Conservation (phyloP, 140 eudicot species). For the Senecio squalidus region DNA sequence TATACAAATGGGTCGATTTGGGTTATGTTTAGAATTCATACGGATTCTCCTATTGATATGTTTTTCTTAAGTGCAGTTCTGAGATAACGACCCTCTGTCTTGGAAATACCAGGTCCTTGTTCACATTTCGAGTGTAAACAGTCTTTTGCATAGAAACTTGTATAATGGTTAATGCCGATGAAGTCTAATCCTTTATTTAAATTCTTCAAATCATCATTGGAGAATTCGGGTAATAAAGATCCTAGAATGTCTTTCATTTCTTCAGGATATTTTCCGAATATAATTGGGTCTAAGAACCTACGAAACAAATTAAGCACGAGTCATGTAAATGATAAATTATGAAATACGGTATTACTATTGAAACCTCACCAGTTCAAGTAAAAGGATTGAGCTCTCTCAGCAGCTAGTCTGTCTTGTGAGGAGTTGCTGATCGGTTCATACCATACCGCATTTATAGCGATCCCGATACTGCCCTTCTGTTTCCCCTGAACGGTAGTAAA, state of each 20-base stretch:
- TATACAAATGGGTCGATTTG: too few relatives aligned
- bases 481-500: slow-evolving; percentile 28
- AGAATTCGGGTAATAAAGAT: slow-evolving; percentile 44
- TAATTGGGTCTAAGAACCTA: slow-evolving; percentile 80
- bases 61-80: slow-evolving; percentile 48
- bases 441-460: slow-evolving; percentile 57
- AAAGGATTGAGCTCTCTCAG: slow-evolving; percentile 69
- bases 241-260: slow-evolving; percentile 57
- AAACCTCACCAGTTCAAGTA: slow-evolving; percentile 50
- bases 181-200: slow-evolving; percentile 48
- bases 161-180: slow-evolving; percentile 76
- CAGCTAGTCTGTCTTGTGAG: slow-evolving; percentile 48
- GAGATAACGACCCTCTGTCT: slow-evolving; percentile 47
- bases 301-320: neutral
- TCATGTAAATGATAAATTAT: too few relatives aligned
- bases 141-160: slow-evolving; percentile 60
- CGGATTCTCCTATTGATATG: slow-evolving; percentile 59
- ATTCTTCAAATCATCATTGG: slow-evolving; percentile 18
- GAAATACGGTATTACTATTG: too few relatives aligned
- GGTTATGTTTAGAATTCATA: too few relatives aligned
- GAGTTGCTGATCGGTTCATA: slow-evolving; percentile 67
- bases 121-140: slow-evolving; percentile 56
- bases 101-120: slow-evolving; percentile 43
- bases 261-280: slow-evolving; percentile 56
- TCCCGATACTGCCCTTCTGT: slow-evolving; percentile 61